Base-by-base conservation (phyloP, 1,284 basidiomycete species). In the Ganoderma boninense region DNA sequence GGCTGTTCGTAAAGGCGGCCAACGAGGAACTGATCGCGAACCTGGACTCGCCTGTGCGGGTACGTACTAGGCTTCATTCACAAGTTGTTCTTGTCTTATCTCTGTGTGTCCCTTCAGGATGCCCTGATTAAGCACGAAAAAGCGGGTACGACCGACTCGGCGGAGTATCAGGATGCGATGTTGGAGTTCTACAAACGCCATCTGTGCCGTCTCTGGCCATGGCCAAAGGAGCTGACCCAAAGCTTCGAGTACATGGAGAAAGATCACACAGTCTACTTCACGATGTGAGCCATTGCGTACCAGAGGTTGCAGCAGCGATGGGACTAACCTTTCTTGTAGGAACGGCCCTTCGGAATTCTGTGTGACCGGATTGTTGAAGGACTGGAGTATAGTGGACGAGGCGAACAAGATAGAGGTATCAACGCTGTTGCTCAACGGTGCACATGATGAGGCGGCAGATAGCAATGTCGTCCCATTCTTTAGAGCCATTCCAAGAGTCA, bases 341-440 rank as follows among this genome's bases (percentile, higher is more conserved):
- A 82, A 84, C 40, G 87, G 89, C 6, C 85, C 87, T 0, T 85
- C 84, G 40, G 86, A 87, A 66, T 89, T 89, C 74, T 73, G 82
- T 66, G 79, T 87, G 69, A 81, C 79, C 2, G 88, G 87, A 2
- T 80, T 82, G 5, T 77, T 90, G 62, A 87, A 84, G 74, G 78
- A 79, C 4, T 90, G 87, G 87, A 80, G 80, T 11, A 80, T 88
- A 57, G 75, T 86, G 14, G 78, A 84, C 23, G 79, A 84, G 6
- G 68, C 86, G 29, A 80, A 84, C 74, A 83, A 82, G 62, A 87
- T 90, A 72, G 76, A 74, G 3, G 83, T 81, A 2, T 82, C 87
- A 3, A 88, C 87, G 1, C 77, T 90, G n/a, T 70, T 91, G 32
- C 77, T 86, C 56, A 90, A 88, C 64, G 86, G 87, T 7, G 79